Conservation (phyloP, 192 early-diverging fungal species). For the Backusella liffmaniae region DNA sequence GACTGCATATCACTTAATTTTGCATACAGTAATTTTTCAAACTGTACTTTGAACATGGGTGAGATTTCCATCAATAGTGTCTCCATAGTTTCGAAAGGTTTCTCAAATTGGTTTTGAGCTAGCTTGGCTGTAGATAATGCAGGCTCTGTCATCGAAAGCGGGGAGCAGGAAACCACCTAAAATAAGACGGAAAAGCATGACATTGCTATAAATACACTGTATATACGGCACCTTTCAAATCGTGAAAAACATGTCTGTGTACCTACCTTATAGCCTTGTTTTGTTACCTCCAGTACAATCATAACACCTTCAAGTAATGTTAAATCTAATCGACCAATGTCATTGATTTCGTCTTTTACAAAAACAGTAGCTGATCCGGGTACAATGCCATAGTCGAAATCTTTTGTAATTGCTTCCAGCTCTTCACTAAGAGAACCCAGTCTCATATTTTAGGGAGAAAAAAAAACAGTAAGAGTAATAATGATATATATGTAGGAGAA, state of each 20-base stretch:
- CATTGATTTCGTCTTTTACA: slow-evolving; percentile 20
- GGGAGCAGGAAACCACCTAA: neutral
- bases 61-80: slow-evolving; percentile 27
- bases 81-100: slow-evolving; percentile 40
- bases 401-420: slow-evolving; percentile 20
- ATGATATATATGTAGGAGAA: neutral
- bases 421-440: slow-evolving; percentile 6
- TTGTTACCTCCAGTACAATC: slow-evolving; percentile 21
- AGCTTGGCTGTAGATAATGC: neutral
- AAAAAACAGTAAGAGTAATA: too few relatives aligned
- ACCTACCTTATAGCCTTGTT: slow-evolving; percentile 25
- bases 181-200: neutral
- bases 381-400: slow-evolving; percentile 31
- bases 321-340: slow-evolving; percentile 19
- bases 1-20: slow-evolving; percentile 22
- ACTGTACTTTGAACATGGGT: slow-evolving; percentile 32
- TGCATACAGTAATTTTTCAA: slow-evolving; percentile 29
- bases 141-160: neutral
- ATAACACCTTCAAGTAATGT: slow-evolving; percentile 26
- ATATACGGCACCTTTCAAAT: neutral
- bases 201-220: neutral
- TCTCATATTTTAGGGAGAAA: neutral
- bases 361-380: slow-evolving; percentile 26
- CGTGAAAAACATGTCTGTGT: neutral
- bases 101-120: slow-evolving; percentile 1